Evolutionary conservation across 176 grass and related monocot genomes (phyloP).

Genomic region (Lolium rigidum): DNA sequence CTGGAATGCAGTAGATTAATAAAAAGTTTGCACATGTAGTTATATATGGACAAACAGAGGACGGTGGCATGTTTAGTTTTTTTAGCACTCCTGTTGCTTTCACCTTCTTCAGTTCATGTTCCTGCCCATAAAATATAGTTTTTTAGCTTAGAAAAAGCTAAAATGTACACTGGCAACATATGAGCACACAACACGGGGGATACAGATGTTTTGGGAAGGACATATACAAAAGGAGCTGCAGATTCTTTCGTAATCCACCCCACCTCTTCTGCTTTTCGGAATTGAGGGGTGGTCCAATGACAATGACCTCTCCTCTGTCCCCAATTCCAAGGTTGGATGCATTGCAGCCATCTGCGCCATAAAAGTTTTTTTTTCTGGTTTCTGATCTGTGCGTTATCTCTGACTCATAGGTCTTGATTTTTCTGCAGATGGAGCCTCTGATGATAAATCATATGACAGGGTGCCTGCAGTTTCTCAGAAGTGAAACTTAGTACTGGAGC

Average conservation of each 20-base stretch:
- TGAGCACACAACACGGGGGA: slow-evolving; percentile 44
- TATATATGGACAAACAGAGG: slow-evolving; percentile 9
- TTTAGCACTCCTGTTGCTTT: slow-evolving; percentile 34
- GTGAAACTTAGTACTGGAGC: slow-evolving; percentile 17
- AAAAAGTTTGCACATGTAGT: neutral
- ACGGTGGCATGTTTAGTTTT: slow-evolving; percentile 36
- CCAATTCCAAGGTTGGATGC: slow-evolving; percentile 47
- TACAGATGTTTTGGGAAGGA: slow-evolving; percentile 41
- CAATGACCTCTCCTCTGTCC: slow-evolving; percentile 49
- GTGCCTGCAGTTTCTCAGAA: neutral
- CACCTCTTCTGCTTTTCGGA: slow-evolving; percentile 31
- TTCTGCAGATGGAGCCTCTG: slow-evolving; percentile 21
- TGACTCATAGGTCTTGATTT: slow-evolving; percentile 23
- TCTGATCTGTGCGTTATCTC: slow-evolving; percentile 10
- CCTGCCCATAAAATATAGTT: slow-evolving; percentile 22
- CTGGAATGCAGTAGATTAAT: neutral
- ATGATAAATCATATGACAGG: neutral
- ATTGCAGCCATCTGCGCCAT: slow-evolving; percentile 17
- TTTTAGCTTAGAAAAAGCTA: slow-evolving; percentile 27
- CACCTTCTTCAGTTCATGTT: slow-evolving; percentile 44
- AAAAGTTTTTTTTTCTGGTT: slow-evolving; percentile 5
- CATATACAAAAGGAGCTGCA: slow-evolving; percentile 43
- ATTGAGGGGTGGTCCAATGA: slow-evolving; percentile 57
- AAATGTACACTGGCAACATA: slow-evolving; percentile 38
- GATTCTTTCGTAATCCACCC: slow-evolving; percentile 67